phyloP scores from a whole-genome alignment of 495 filamentous ascomycete genomes.

The Terfezia boudieri region DNA sequence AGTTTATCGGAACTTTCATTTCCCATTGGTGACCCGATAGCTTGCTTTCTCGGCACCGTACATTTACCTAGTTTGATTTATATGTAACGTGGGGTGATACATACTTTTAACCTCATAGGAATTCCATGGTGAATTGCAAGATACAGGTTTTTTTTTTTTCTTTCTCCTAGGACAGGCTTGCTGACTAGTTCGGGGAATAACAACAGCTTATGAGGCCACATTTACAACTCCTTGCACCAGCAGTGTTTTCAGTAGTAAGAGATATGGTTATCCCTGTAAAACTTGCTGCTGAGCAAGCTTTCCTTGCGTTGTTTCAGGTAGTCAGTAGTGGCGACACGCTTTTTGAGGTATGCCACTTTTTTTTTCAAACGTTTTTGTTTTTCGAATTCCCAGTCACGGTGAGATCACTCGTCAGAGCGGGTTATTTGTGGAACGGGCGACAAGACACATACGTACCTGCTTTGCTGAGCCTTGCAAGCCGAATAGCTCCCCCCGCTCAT shows the following conservation, averaged over 20 bases:
- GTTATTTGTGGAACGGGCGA: too few relatives aligned
- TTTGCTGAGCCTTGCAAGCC: too few relatives aligned
- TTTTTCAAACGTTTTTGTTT: background rate
- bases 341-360: slow-evolving; percentile 34
- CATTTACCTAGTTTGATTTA: background rate
- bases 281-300: slow-evolving; percentile 80
- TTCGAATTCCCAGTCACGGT: background rate
- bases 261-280: slow-evolving; percentile 94
- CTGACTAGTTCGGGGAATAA: background rate
- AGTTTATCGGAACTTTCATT: background rate
- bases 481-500: too few relatives aligned
- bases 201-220: slow-evolving; percentile 44
- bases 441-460: too few relatives aligned
- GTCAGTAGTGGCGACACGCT: slow-evolving; percentile 65
- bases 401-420: background rate
- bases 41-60: too few relatives aligned
- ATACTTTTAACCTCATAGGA: background rate
- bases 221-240: slow-evolving; percentile 49
- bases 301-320: slow-evolving; percentile 80
- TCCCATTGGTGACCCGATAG: too few relatives aligned
- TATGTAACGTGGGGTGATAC: background rate
- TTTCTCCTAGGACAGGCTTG: background rate
- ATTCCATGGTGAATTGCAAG: background rate
- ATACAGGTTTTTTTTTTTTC: background rate
- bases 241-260: slow-evolving; percentile 74